Evolutionary conservation across 2,329 filamentous ascomycete genomes (phyloP), one percentile per base, ranked within the genome.

Genomic region (Colletotrichum sojae): DNA sequence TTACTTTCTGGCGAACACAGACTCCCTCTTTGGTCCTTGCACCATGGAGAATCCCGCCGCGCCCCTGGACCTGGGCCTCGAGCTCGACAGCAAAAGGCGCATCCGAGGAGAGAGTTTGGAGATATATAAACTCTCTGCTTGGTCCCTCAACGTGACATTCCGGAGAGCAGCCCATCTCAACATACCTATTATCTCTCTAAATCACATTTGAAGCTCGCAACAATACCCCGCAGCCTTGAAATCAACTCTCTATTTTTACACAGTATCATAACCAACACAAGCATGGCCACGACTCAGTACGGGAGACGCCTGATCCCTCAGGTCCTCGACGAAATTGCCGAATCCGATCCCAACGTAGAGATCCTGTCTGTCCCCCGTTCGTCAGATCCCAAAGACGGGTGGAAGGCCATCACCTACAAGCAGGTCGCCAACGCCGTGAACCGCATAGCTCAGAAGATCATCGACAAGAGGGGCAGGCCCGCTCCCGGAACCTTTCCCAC

Each of bases 381-480:
- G 0, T 76, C 77, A 1, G 61, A 82, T 43, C 79, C 80, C 10
- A 73, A 76, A 18, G 81, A 83, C 56, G 83, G 82, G 10, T 84
- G 81, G 80, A 78, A 73, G 66, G 45, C 72, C 9, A 72, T 84
- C 56, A 80, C 79, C 0, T 83, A 76, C 56, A 75, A 73, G 54
- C 73, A 80, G 54, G 79, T 78, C 25, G 80, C 81, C 59, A 82
- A 82, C 45, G 81, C 80, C 15, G 73, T 84, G 69, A 81, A 84
- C 73, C 76, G 76, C 22, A 73, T 79, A n/a, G 81, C 82, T 12
- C 78, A 76, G 43, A 74, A 73, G 65, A 76, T 84, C 52, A 65
- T 77, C 13, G 69, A 73, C 6, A 74, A 65, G 4, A 75, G 75
- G 15, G 78, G 80, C 45, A 57, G 36, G 8, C 73, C 77, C 3